Evolutionary conservation across 1,284 basidiomycete species (phyloP).

Genomic region (Marasmius tenuissimus): DNA sequence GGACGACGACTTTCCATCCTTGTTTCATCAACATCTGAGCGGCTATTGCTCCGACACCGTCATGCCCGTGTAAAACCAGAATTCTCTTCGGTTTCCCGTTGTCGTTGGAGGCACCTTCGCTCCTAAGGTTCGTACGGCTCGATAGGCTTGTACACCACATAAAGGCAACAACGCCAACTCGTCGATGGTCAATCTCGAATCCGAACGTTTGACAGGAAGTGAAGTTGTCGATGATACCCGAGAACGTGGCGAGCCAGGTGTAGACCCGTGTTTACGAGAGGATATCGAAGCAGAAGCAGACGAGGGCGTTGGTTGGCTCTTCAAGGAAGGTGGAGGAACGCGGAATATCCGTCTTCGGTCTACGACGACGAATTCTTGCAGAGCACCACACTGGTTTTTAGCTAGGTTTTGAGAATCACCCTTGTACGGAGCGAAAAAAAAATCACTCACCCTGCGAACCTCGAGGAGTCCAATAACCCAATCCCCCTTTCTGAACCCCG

Average conservation of each 20-base stretch:
- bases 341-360: constrained; percentile 78
- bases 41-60: constrained; percentile 73
- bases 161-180: constrained; percentile 80
- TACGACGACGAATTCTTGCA: constrained; percentile 80
- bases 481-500: constrained; percentile 65
- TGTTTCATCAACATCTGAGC: constrained; percentile 68
- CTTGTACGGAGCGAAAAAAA: constrained; percentile 4
- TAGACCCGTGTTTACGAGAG: not conserved
- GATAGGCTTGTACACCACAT: constrained; percentile 74
- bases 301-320: constrained; percentile 2
- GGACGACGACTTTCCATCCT: constrained; percentile 70
- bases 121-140: constrained; percentile 66
- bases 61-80: constrained; percentile 75
- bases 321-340: constrained; percentile 54
- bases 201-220: not conserved
- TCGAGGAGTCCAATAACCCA: constrained; percentile 82
- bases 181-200: constrained; percentile 52
- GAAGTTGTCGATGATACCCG: not conserved
- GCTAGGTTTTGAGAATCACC: constrained; percentile 10
- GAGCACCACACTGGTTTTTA: constrained; percentile 70
- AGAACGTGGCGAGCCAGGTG: not conserved
- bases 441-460: constrained; percentile 66
- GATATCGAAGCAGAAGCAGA: not conserved
- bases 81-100: constrained; percentile 45
- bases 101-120: not conserved